Evolutionary conservation across 495 filamentous ascomycete species (phyloP), one percentile per base, ranked within the genome.

Genomic region (Pyronema omphalodes): DNA sequence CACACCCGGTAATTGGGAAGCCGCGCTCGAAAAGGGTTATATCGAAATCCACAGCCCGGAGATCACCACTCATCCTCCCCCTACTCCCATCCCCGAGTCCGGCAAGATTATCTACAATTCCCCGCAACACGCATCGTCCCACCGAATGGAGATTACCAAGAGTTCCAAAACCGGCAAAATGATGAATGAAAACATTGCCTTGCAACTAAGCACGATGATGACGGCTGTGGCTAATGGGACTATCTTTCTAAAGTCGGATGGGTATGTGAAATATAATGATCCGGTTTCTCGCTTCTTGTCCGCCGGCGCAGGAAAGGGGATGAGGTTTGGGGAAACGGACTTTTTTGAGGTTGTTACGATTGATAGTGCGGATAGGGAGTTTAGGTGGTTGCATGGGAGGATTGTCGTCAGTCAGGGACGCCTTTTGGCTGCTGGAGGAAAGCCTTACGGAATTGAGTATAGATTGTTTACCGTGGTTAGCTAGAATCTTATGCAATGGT

Each of bases 401-500:
- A 18, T 51, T 8, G 29, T 51, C 7, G 3, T 51, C 35, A 51
- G 48, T 33, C 48, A 51, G 48, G 48, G 48, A 1, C 48, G 48
- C 4, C 9, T 51, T 7, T 33, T 51, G 17, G 48, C 36, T 4
- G 3, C 7, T 1, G 15, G 15, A n/a, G 44, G 44, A 3, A 5
- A 51, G 48, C 18, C 48, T 9, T 51, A 51, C 15, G 48, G 48
- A 11, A 11, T 51, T 36, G 48, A 51, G 48, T 33, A 34, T 6
- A 17, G 48, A 11, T 33, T 51, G 18, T 51, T 9, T 3, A 18
- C 48, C 17, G 6, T 29, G 19, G 48, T 51, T 5, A 29, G 23
- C 5, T 29, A 29, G 5, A 29, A 29, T 1, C 23, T 29, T 29
- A 29, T 5, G 23, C 23, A 29, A 2, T 29, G 23, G 1, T 29